Conservation (phyloP, 257 asterid species). For the Penstemon davidsonii region DNA sequence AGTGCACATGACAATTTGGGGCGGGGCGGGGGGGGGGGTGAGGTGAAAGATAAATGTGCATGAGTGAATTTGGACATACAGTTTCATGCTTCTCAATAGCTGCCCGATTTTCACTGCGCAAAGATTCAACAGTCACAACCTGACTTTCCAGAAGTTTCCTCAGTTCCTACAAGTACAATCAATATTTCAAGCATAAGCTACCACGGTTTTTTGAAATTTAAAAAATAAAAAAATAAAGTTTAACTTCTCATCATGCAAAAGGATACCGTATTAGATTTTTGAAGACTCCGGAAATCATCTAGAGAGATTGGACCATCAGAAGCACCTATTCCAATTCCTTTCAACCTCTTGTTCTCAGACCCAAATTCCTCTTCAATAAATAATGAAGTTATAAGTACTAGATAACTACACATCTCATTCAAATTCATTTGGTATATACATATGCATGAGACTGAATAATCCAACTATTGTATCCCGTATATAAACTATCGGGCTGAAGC, state of each 20-base stretch:
- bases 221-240: background rate
- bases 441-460: conserved; percentile 7
- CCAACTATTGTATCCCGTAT: background rate
- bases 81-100: conserved; percentile 62
- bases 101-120: conserved; percentile 68
- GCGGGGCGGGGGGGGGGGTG: background rate
- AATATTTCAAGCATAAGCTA: conserved; percentile 14
- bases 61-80: conserved; percentile 49
- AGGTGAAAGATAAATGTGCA: conserved; percentile 19
- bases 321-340: conserved; percentile 96
- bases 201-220: background rate
- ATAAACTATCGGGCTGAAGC: background rate
- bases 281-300: conserved; percentile 93
- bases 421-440: background rate
- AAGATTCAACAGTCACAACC: conserved; percentile 59
- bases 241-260: conserved; percentile 14
- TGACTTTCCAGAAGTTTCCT: conserved; percentile 84
- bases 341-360: conserved; percentile 72
- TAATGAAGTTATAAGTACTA: conserved; percentile 30
- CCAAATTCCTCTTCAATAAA: conserved; percentile 59
- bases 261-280: conserved; percentile 82
- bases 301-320: conserved; percentile 92
- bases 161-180: conserved; percentile 63
- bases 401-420: conserved; percentile 14
- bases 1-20: background rate